A percentile compares a stretch with the other conserved stretches of the same genome.
Conservation (phyloP, 441 rosid genomes). For the Corymbia citriodora region DNA sequence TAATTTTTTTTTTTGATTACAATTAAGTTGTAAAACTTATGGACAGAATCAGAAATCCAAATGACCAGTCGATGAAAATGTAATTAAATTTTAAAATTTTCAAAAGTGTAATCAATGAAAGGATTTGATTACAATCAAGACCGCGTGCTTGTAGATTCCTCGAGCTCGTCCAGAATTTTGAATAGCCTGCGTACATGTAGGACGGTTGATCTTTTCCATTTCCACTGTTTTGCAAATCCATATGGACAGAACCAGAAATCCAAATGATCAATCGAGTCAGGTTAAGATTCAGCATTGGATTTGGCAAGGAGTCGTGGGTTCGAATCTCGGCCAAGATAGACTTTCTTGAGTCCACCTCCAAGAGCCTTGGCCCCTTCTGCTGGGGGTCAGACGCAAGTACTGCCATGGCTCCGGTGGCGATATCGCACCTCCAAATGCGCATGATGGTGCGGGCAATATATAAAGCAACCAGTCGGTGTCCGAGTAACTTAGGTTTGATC, state of each 20-base stretch:
- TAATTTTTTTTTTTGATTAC: too few species aligned
- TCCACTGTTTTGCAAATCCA: background rate
- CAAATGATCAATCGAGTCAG: background rate
- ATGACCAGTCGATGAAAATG: fast-evolving
- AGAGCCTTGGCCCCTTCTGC: background rate
- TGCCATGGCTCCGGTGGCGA: fast-evolving
- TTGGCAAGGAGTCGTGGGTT: background rate
- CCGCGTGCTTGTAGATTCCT: background rate
- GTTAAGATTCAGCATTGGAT: background rate
- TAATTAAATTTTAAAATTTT: too few species aligned
- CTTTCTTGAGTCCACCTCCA: background rate
- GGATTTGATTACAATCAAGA: too few species aligned
- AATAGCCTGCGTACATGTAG: background rate
- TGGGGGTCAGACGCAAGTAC: background rate
- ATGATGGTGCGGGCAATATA: background rate
- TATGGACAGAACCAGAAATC: background rate
- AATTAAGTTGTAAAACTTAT: too few species aligned
- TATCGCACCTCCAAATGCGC: fast-evolving
- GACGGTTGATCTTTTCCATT: background rate
- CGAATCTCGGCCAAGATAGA: background rate
- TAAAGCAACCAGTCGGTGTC: background rate
- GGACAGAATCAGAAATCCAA: too few species aligned
- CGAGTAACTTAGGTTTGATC: background rate
- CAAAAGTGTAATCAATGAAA: background rate
- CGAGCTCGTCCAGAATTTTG: background rate